Conservation (phyloP, 805 yeast species). For the Lachancea sp. region DNA sequence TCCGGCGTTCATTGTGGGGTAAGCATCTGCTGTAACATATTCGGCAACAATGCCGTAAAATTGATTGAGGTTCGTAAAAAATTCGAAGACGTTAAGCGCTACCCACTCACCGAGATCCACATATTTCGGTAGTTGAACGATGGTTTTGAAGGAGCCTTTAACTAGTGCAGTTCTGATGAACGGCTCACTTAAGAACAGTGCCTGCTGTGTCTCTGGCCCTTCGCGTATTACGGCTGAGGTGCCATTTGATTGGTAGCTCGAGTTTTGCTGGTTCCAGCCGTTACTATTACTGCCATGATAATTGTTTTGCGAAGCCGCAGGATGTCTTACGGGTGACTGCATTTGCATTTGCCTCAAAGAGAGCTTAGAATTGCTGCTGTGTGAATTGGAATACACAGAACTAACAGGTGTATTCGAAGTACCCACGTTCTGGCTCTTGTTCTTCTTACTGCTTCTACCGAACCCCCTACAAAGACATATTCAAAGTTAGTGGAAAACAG, state of each 20-base stretch:
- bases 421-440: slow-evolving; percentile 31
- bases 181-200: slow-evolving; percentile 79
- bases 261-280: slow-evolving; percentile 13
- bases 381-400: slow-evolving; percentile 34
- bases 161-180: slow-evolving; percentile 91
- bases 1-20: slow-evolving; percentile 95
- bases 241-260: slow-evolving; percentile 5
- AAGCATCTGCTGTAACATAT: slow-evolving; percentile 81
- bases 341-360: slow-evolving; percentile 38
- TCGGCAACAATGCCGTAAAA: slow-evolving; percentile 89
- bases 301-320: slow-evolving; percentile 19
- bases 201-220: slow-evolving; percentile 26
- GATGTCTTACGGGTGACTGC: slow-evolving; percentile 19
- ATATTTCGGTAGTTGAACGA: slow-evolving; percentile 89
- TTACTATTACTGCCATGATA: slow-evolving; percentile 24
- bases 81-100: slow-evolving; percentile 85
- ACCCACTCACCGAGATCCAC: slow-evolving; percentile 96
- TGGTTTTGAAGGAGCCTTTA: slow-evolving; percentile 93
- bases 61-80: slow-evolving; percentile 76
- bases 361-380: slow-evolving; percentile 40
- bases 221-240: slow-evolving; percentile 9
- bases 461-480: slow-evolving; percentile 39
- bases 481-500: slow-evolving; percentile 1
- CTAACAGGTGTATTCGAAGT: slow-evolving; percentile 20
- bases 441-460: slow-evolving; percentile 50